A percentile compares a stretch with the other conserved stretches of the same genome.
These are phyloP conservation scores for Clitoria ternatea DNA, from an alignment of 306 rosid genomes.

Conservation along the genomic window DNA sequence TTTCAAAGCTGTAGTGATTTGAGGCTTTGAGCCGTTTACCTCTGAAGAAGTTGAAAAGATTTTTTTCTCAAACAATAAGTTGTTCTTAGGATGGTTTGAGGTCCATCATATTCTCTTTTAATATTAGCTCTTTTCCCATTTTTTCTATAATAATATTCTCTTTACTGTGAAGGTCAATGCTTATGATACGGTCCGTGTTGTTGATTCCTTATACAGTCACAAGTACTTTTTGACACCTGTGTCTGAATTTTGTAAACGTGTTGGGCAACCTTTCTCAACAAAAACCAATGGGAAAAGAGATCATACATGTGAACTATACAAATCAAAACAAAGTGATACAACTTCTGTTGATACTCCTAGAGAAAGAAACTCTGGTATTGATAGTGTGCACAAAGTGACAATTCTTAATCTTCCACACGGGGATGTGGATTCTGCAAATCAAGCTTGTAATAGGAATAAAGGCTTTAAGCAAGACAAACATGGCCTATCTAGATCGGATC, in stretches of 20 bases:
- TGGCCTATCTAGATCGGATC: slow-evolving; percentile 29
- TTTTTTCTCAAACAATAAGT: not conserved
- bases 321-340: slow-evolving; percentile 16
- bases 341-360: slow-evolving; percentile 28
- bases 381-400: slow-evolving; percentile 74
- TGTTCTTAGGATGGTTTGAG: slow-evolving; percentile 4
- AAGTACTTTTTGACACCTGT: slow-evolving; percentile 70
- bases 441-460: slow-evolving; percentile 31
- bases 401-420: slow-evolving; percentile 67
- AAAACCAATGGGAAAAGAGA: slow-evolving; percentile 30
- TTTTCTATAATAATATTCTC: not conserved
- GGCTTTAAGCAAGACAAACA: slow-evolving; percentile 25
- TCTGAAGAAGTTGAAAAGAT: not conserved
- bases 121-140: not conserved
- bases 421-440: slow-evolving; percentile 35
- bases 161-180: slow-evolving; percentile 69
- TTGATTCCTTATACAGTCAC: slow-evolving; percentile 64
- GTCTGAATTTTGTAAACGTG: slow-evolving; percentile 33
- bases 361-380: slow-evolving; percentile 30
- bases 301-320: slow-evolving; percentile 19
- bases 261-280: slow-evolving; percentile 40
- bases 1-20: not conserved
- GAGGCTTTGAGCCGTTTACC: slow-evolving; percentile 5
- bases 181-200: slow-evolving; percentile 61
- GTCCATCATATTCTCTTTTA: slow-evolving; percentile 3